Percentiles rank a stretch among this genome's conserved stretches.
Conservation (phyloP, 202 grass and related monocot genomes). For the Panicum hallii region DNA sequence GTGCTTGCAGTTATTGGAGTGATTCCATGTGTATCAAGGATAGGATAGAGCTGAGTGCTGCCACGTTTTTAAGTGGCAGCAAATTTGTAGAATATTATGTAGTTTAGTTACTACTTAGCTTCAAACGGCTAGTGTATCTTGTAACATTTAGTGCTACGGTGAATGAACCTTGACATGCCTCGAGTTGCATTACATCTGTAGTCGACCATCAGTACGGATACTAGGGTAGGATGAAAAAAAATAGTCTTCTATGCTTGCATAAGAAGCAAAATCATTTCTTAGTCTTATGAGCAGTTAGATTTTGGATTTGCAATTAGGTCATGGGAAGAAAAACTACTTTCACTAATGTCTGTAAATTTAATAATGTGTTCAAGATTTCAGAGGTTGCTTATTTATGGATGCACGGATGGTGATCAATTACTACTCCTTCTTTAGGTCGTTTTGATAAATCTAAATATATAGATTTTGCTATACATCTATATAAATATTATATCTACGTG, state of each 20-base stretch:
- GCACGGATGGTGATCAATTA: background rate
- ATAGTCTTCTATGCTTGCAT: background rate
- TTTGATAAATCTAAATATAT: too few species aligned
- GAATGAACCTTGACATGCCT: background rate
- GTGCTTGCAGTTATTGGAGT: constrained; percentile 29
- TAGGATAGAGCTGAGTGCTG: constrained; percentile 43
- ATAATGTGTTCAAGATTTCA: background rate
- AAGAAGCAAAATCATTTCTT: background rate
- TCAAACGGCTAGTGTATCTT: constrained; percentile 18
- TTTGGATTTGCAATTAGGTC: background rate
- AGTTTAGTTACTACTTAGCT: constrained; percentile 27
- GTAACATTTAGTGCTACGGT: constrained; percentile 33
- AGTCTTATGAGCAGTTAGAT: background rate
- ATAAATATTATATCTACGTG: too few species aligned
- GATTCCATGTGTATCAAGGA: constrained; percentile 20
- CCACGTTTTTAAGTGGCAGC: constrained; percentile 38
- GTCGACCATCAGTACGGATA: background rate
- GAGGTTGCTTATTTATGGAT: background rate
- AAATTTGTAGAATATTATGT: constrained; percentile 42
- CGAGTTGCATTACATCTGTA: background rate
- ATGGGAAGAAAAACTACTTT: background rate
- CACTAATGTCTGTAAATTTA: background rate
- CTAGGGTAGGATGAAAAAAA: background rate
- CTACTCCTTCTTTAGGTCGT: too few species aligned
- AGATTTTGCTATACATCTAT: too few species aligned